These are phyloP conservation scores for Apiosordaria backusii DNA, from an alignment of 495 filamentous ascomycete species.

Conservation along the genomic window DNA sequence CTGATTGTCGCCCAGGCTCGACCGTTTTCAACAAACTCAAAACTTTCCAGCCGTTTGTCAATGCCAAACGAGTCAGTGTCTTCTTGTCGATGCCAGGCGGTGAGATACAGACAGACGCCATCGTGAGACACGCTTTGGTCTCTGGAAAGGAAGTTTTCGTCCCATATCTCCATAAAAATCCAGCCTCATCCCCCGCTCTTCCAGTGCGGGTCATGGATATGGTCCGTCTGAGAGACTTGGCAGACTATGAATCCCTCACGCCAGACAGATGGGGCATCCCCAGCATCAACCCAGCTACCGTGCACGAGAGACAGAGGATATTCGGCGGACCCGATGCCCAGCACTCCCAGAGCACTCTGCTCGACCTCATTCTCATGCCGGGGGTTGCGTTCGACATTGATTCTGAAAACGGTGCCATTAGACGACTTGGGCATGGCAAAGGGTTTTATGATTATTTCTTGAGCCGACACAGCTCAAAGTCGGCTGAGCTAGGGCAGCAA, in stretches of 20 bases:
- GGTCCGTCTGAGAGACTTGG: constrained; percentile 67
- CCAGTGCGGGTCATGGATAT: constrained; percentile 83
- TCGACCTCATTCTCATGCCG: constrained; percentile 89
- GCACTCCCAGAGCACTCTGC: constrained; percentile 43
- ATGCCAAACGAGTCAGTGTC: constrained; percentile 71
- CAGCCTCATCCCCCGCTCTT: constrained; percentile 37
- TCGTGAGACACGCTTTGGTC: constrained; percentile 75
- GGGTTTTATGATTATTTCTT: constrained; percentile 97
- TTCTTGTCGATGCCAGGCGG: constrained; percentile 89
- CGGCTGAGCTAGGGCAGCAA: constrained; percentile 37
- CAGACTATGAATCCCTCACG: constrained; percentile 71
- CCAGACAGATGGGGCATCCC: constrained; percentile 92
- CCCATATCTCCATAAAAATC: constrained; percentile 73
- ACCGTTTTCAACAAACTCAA: constrained; percentile 56
- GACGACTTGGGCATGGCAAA: constrained; percentile 87
- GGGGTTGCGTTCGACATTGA: constrained; percentile 85
- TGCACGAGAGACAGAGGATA: constrained; percentile 62
- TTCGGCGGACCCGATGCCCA: constrained; percentile 54
- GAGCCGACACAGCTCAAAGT: constrained; percentile 58
- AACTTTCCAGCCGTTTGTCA: constrained; percentile 54
- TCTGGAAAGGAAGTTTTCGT: constrained; percentile 84
- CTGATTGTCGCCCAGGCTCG: constrained; percentile 44
- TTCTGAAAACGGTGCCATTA: constrained; percentile 46
- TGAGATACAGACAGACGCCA: constrained; percentile 75
- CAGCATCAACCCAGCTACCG: constrained; percentile 59